A percentile compares a stretch with the other conserved stretches of the same genome.
Evolutionary conservation across 306 rosid genomes (phyloP).

Genomic region (Comarum palustre): DNA sequence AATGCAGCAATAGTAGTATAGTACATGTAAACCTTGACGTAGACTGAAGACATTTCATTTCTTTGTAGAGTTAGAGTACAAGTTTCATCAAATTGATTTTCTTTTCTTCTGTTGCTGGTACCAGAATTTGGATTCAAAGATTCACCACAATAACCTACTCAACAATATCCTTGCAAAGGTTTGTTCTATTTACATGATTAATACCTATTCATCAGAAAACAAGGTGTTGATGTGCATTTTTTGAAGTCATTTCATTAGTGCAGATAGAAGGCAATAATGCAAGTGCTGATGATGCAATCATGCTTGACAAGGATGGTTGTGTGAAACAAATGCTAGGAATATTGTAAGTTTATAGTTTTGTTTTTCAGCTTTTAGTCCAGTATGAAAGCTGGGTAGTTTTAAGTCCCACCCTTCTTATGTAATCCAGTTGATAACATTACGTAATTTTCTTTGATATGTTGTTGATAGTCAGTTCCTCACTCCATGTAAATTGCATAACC

Average conservation of each 20-base stretch:
- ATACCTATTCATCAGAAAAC: background rate
- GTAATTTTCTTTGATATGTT: background rate
- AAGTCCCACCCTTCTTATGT: background rate
- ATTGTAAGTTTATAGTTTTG: conserved; percentile 52
- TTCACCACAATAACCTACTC: conserved; percentile 88
- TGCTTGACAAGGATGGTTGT: conserved; percentile 85
- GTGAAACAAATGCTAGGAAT: conserved; percentile 88
- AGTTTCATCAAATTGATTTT: conserved; percentile 9
- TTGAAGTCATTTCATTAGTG: conserved; percentile 26
- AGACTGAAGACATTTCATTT: no score
- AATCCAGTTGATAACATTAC: background rate
- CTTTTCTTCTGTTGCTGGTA: conserved; percentile 13
- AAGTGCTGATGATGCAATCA: conserved; percentile 74
- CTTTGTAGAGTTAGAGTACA: conserved; percentile 1
- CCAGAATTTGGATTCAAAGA: conserved; percentile 93
- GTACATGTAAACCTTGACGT: background rate
- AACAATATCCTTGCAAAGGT: conserved; percentile 92
- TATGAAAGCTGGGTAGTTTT: background rate
- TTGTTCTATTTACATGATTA: conserved; percentile 15
- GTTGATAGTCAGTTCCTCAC: background rate
- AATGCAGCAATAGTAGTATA: background rate
- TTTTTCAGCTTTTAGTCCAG: conserved; percentile 5
- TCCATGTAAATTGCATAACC: background rate
- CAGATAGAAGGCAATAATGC: conserved; percentile 92
- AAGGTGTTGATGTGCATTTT: background rate